A percentile compares a stretch with the other conserved stretches of the same genome.
These are phyloP conservation scores for Actinidia arguta DNA, from an alignment of 179 eudicot species.

Conservation along the genomic window DNA sequence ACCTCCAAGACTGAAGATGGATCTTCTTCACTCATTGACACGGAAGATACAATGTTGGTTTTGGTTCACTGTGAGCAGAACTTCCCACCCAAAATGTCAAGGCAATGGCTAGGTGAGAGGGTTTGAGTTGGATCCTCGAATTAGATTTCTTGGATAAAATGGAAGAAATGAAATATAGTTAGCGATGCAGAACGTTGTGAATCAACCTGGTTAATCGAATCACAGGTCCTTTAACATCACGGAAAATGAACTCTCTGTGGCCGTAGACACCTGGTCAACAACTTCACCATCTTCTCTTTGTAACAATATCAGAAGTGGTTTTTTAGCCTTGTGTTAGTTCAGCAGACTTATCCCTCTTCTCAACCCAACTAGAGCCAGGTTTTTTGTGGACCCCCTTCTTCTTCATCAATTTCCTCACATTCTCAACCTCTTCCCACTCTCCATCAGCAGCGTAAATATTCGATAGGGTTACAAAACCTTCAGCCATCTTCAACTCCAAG, in stretches of 20 bases:
- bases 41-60: slow-evolving; percentile 63
- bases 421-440: slow-evolving; percentile 60
- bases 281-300: slow-evolving; percentile 37
- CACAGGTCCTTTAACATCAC: slow-evolving; percentile 41
- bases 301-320: too few relatives aligned
- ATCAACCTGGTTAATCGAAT: slow-evolving; percentile 50
- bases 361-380: slow-evolving; percentile 52
- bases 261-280: slow-evolving; percentile 46
- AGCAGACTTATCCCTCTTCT: slow-evolving; percentile 21
- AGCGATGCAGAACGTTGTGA: slow-evolving; percentile 77
- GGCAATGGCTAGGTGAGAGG: slow-evolving; percentile 64
- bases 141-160: slow-evolving; percentile 75
- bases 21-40: slow-evolving; percentile 60
- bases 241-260: slow-evolving; percentile 47
- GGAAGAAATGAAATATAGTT: slow-evolving; percentile 67
- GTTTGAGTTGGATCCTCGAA: slow-evolving; percentile 48
- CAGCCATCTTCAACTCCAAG: slow-evolving; percentile 49
- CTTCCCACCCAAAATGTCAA: slow-evolving; percentile 76
- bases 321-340: slow-evolving; percentile 6
- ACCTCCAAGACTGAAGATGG: slow-evolving; percentile 56
- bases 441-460: slow-evolving; percentile 68
- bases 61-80: slow-evolving; percentile 43
- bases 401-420: slow-evolving; percentile 66
- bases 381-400: slow-evolving; percentile 43
- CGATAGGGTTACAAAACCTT: slow-evolving; percentile 57